A percentile compares a stretch with the other conserved stretches of the same genome.
These are phyloP conservation scores for Solanum medicagineum DNA, from an alignment of 257 asterid species.

Conservation along the genomic window DNA sequence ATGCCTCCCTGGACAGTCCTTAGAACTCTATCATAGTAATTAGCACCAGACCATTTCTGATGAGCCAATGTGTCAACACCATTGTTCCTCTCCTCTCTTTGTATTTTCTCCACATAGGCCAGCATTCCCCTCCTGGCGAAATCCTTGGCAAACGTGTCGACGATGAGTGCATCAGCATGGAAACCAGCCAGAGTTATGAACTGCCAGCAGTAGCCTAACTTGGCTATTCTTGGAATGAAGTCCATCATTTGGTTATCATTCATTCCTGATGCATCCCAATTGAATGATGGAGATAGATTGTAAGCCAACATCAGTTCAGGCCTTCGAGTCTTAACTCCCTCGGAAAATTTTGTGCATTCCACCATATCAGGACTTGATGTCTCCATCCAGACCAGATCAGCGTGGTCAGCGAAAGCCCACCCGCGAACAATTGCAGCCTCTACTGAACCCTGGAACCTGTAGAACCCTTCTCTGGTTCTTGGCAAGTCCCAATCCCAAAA, in stretches of 20 bases:
- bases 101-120: conserved; percentile 90
- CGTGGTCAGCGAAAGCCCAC: conserved; percentile 66
- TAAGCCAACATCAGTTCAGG: conserved; percentile 90
- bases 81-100: conserved; percentile 74
- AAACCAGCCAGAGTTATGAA: conserved; percentile 93
- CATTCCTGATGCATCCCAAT: conserved; percentile 99
- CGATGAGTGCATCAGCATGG: conserved; percentile 71
- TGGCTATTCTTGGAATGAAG: conserved; percentile 77
- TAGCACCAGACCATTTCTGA: conserved; percentile 99
- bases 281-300: conserved; percentile 90
- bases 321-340: conserved; percentile 49
- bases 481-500: conserved; percentile 97
- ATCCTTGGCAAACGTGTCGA: conserved; percentile 83
- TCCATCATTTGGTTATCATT: conserved; percentile 68
- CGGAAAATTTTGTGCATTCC: conserved; percentile 83
- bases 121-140: conserved; percentile 72
- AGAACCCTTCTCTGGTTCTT: conserved; percentile 92
- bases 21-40: conserved; percentile 82
- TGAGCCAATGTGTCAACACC: conserved; percentile 99
- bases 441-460: conserved; percentile 73
- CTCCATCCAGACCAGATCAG: conserved; percentile 92
- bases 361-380: conserved; percentile 70
- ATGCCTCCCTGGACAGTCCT: conserved; percentile 96
- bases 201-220: conserved; percentile 88
- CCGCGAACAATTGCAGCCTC: conserved; percentile 80